Base-by-base conservation (phyloP, 306 rosid species). In the Ziziphus jujuba region DNA sequence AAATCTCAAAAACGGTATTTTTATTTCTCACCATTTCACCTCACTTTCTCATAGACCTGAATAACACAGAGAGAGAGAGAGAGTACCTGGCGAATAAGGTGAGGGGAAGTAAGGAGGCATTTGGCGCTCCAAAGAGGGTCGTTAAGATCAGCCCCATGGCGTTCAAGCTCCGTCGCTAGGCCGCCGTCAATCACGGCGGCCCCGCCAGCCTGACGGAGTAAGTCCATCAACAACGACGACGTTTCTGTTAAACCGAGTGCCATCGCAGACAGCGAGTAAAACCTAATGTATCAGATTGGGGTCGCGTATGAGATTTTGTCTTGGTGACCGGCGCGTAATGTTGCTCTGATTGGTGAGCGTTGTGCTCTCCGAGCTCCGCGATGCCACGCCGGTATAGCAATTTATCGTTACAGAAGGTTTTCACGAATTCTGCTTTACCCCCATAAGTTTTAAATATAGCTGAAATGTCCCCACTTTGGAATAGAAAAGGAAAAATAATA, bases 51-150 rank as follows among this genome's bases (percentile, higher is more conserved):
- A 19, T 45, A 13, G 14, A 21, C 44, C 8, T 21, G 49, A 34
- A 56, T n/a, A 61, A 52, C 51, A 28, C 28, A 17, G 35, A 49
- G 60, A 20, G 13, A 15, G 49, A 13, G 76, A 55, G 58, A 17
- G 13, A 19, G 65, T 81, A 90, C 98, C 85, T 78, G 71, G 65
- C 87, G 78, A 52, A 93, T 84, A 61, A 93, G 95, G 59, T 93
- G 96, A 1, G 99, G 79, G 0, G 96, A 90, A 34, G 52, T 74
- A 53, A 84, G 55, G 56, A 93, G 96, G 80, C 97, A 93, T 77
- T 88, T 93, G 77, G 97, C 96, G 83, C 99, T 93, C 99, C 99
- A 93, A 10, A 93, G 96, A 52, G 96, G 88, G 73, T 93, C 99
- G 61, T 90, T 69, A 56, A 93, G 92, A 78, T 93, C 92, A 7